These are phyloP conservation scores for Tolypocladium ovalisporum DNA, from an alignment of 2,329 filamentous ascomycete species.

Conservation along the genomic window DNA sequence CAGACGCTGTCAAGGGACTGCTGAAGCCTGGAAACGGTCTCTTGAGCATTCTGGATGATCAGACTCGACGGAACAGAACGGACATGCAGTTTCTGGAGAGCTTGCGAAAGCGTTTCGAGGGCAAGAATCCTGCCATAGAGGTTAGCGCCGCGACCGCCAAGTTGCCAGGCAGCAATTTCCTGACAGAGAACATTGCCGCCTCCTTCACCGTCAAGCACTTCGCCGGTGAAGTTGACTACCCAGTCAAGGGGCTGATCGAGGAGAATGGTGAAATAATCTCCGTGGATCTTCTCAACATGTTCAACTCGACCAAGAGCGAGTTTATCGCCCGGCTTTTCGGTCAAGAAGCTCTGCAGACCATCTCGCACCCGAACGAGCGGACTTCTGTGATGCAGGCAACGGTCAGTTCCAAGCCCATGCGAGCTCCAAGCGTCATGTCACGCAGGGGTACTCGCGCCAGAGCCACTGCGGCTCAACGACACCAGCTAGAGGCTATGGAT, in stretches of 20 bases:
- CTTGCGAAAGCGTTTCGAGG: slow-evolving; percentile 83
- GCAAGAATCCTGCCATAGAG: slow-evolving; percentile 83
- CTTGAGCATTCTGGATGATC: slow-evolving; percentile 89
- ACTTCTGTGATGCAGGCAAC: slow-evolving; percentile 90
- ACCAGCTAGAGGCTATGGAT: slow-evolving; percentile 31
- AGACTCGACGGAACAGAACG: slow-evolving; percentile 78
- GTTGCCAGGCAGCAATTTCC: slow-evolving; percentile 80
- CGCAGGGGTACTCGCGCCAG: slow-evolving; percentile 49
- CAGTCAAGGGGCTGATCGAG: slow-evolving; percentile 75
- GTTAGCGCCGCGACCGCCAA: slow-evolving; percentile 65
- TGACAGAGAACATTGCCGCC: slow-evolving; percentile 68
- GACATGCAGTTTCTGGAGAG: slow-evolving; percentile 88
- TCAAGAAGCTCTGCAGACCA: slow-evolving; percentile 86
- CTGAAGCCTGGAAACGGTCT: slow-evolving; percentile 89
- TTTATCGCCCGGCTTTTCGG: slow-evolving; percentile 88
- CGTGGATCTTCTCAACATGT: slow-evolving; percentile 88
- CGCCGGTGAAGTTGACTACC: slow-evolving; percentile 92
- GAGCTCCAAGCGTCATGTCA: slow-evolving; percentile 85
- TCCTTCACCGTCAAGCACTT: slow-evolving; percentile 91
- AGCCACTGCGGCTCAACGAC: slow-evolving; percentile 23
- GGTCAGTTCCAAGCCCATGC: slow-evolving; percentile 88
- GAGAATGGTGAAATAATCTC: slow-evolving; percentile 96
- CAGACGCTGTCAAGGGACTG: slow-evolving; percentile 82
- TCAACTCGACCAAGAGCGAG: slow-evolving; percentile 76
- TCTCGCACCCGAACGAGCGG: slow-evolving; percentile 86